Evolutionary conservation across 2,329 filamentous ascomycete genomes (phyloP).

Genomic region (Colletotrichum orbiculare): DNA sequence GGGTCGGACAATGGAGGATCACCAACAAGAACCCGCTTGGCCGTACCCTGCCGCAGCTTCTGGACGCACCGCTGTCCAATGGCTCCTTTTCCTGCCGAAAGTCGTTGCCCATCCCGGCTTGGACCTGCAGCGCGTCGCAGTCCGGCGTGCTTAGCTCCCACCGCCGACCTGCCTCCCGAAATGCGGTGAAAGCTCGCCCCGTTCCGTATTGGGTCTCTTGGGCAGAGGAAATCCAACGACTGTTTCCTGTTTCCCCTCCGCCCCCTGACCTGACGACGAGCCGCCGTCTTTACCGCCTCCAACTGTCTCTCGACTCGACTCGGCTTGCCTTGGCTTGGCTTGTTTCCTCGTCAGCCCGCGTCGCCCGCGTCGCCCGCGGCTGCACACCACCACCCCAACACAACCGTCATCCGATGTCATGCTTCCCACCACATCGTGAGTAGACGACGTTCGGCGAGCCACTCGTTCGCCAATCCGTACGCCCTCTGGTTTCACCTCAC

Average conservation of each 20-base stretch:
- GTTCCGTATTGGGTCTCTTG: conserved; percentile 10
- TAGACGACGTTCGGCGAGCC: conserved; percentile 20
- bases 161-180: conserved; percentile 29
- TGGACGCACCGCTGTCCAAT: conserved; percentile 28
- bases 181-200: conserved; percentile 35
- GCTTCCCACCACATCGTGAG: conserved; percentile 22
- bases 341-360: neutral
- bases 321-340: conserved; percentile 6
- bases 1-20: conserved; percentile 18
- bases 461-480: conserved; percentile 20
- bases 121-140: conserved; percentile 32
- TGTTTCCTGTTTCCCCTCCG: conserved; percentile 2
- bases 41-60: conserved; percentile 21
- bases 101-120: conserved; percentile 30
- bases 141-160: conserved; percentile 29
- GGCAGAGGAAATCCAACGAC: conserved; percentile 18
- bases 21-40: conserved; percentile 21
- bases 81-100: conserved; percentile 17
- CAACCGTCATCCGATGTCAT: conserved; percentile 26
- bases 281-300: conserved; percentile 4
- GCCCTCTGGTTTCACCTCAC: conserved; percentile 31
- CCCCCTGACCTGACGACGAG: neutral
- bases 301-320: conserved; percentile 13
- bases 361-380: no score
- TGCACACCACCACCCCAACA: neutral